phyloP scores from a whole-genome alignment of 306 rosid genomes.

The Corylus avellana region DNA sequence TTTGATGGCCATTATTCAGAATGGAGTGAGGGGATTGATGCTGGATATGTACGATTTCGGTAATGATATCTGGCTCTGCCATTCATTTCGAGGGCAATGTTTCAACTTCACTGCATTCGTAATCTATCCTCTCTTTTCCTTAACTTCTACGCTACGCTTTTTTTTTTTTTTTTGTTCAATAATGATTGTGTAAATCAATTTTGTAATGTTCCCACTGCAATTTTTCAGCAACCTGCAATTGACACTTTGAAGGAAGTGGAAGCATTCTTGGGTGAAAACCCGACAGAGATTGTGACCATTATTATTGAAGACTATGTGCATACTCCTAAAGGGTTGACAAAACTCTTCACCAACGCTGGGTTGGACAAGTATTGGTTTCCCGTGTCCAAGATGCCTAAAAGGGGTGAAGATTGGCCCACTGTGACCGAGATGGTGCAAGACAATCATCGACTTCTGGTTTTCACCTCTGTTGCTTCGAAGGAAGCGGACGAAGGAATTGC shows the following conservation, averaged over 20 bases:
- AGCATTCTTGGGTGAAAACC: conserved; percentile 71
- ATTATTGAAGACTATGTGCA: conserved; percentile 90
- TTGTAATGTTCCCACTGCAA: conserved; percentile 31
- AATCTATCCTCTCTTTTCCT: conserved; percentile 37
- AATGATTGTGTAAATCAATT: conserved; percentile 6
- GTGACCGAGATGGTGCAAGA: conserved; percentile 75
- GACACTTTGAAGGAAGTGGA: conserved; percentile 89
- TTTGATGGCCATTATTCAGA: conserved; percentile 48
- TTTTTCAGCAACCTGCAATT: conserved; percentile 91
- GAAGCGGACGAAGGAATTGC: conserved; percentile 94
- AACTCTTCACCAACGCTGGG: conserved; percentile 68
- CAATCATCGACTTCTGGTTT: conserved; percentile 87
- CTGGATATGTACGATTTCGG: conserved; percentile 93
- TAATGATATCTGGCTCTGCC: conserved; percentile 96
- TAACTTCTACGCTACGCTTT: conserved; percentile 11
- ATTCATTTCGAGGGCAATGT: conserved; percentile 90
- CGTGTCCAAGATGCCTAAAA: conserved; percentile 74
- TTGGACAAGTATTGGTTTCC: conserved; percentile 89
- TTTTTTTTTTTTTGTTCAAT: conserved; percentile 15
- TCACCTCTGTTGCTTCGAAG: conserved; percentile 82
- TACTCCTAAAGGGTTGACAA: conserved; percentile 74
- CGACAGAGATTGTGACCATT: conserved; percentile 81
- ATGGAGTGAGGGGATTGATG: conserved; percentile 97
- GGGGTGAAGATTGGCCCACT: conserved; percentile 91
- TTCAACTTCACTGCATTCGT: conserved; percentile 97